Evolutionary conservation across 768 basidiomycete genomes (phyloP).

Genomic region (Glaciozyma martinii): DNA sequence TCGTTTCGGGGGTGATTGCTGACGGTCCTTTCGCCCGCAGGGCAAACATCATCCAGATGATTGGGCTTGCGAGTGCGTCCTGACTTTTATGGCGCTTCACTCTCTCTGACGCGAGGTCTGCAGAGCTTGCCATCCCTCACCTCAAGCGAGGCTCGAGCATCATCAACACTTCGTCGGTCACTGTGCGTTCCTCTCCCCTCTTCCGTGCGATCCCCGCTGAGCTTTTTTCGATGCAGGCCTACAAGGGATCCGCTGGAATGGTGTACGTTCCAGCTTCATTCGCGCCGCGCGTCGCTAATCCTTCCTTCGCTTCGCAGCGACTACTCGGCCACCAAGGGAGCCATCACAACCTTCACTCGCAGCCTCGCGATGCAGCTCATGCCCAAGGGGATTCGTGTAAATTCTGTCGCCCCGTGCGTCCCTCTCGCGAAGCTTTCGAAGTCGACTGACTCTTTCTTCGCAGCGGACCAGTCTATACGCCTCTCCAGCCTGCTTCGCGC

Average conservation of each 20-base stretch:
- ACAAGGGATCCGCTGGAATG: background rate
- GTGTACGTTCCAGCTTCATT: slow-evolving; percentile 37
- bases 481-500: slow-evolving; percentile 53
- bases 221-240: background rate
- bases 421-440: background rate
- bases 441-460: background rate
- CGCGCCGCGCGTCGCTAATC: background rate
- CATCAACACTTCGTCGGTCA: background rate
- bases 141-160: background rate
- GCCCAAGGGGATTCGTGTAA: background rate
- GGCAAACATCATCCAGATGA: slow-evolving; percentile 55
- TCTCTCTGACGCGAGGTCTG: background rate
- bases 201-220: too few species aligned
- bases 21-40: slow-evolving; percentile 43
- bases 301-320: background rate
- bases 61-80: slow-evolving; percentile 47
- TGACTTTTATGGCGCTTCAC: background rate
- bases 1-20: slow-evolving; percentile 45
- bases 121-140: background rate
- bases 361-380: background rate
- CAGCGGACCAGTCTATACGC: slow-evolving; percentile 51
- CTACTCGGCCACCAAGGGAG: background rate
- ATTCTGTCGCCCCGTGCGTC: background rate
- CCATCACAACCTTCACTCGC: background rate
- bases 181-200: too few species aligned